Conservation (phyloP, 1,284 basidiomycete genomes). For the Boletus mariae region DNA sequence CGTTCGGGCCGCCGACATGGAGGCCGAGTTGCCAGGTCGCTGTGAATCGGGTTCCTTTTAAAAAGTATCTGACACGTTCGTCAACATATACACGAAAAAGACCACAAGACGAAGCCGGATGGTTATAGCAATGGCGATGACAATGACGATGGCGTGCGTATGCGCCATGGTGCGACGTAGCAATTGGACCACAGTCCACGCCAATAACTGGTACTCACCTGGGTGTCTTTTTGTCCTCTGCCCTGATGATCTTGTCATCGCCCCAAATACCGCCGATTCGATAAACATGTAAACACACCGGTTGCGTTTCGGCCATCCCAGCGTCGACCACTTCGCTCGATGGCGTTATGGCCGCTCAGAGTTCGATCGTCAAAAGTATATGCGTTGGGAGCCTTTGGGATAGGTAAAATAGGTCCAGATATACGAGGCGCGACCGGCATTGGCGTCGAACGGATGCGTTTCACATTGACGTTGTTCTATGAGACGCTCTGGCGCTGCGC, state of each 20-base stretch:
- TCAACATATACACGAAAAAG: background rate
- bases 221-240: slow-evolving; percentile 25
- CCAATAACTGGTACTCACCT: slow-evolving; percentile 16
- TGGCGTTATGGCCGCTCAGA: background rate
- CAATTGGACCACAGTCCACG: background rate
- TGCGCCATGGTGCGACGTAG: background rate
- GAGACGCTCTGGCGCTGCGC: background rate
- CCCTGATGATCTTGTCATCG: slow-evolving; percentile 29
- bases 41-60: slow-evolving; percentile 16
- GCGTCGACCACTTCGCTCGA: background rate
- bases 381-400: background rate
- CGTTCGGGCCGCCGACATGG: slow-evolving; percentile 16
- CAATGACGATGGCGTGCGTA: background rate
- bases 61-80: slow-evolving; percentile 22
- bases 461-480: background rate
- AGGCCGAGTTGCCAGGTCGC: slow-evolving; percentile 25
- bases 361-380: background rate
- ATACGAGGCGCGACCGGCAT: background rate
- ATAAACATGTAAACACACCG: slow-evolving; percentile 28
- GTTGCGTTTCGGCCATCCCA: slow-evolving; percentile 1
- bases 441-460: background rate
- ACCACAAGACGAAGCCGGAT: no score
- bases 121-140: background rate
- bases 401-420: background rate
- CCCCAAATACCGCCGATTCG: slow-evolving; percentile 27